Evolutionary conservation across 441 rosid species (phyloP).

Genomic region (Eutrema salsugineum): DNA sequence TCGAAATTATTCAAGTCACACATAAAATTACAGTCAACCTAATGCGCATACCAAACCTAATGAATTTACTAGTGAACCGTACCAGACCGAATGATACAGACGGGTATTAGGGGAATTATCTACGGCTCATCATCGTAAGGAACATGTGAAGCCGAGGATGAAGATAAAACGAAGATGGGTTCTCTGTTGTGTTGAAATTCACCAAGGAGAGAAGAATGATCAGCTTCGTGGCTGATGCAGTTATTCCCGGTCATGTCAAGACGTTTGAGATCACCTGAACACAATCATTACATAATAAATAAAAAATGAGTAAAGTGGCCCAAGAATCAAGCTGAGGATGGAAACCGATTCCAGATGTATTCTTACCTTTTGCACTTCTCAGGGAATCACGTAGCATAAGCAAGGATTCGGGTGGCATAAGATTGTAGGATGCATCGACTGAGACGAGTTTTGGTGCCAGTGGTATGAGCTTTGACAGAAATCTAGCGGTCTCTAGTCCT

Average conservation of each 20-base stretch:
- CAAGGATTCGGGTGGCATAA: constrained; percentile 74
- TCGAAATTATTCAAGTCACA: not conserved
- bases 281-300: constrained; percentile 14
- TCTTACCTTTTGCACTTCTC: constrained; percentile 51
- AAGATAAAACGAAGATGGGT: constrained; percentile 55
- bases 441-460: constrained; percentile 56
- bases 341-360: not conserved
- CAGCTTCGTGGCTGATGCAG: constrained; percentile 31
- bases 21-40: not conserved
- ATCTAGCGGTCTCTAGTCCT: constrained; percentile 64
- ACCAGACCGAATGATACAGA: not conserved
- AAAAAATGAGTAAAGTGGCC: not conserved
- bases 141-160: constrained; percentile 22
- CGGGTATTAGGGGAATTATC: not conserved
- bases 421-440: constrained; percentile 66
- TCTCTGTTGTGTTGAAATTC: constrained; percentile 56
- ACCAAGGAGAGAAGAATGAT: constrained; percentile 37
- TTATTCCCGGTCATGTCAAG: constrained; percentile 82
- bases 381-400: constrained; percentile 53
- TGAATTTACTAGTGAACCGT: not conserved
- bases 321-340: not conserved
- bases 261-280: constrained; percentile 52
- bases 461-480: constrained; percentile 64
- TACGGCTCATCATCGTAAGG: constrained; percentile 93
- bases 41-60: not conserved